phyloP scores from a whole-genome alignment of 2,329 filamentous ascomycete species.

The Venturiaceae sp. region DNA sequence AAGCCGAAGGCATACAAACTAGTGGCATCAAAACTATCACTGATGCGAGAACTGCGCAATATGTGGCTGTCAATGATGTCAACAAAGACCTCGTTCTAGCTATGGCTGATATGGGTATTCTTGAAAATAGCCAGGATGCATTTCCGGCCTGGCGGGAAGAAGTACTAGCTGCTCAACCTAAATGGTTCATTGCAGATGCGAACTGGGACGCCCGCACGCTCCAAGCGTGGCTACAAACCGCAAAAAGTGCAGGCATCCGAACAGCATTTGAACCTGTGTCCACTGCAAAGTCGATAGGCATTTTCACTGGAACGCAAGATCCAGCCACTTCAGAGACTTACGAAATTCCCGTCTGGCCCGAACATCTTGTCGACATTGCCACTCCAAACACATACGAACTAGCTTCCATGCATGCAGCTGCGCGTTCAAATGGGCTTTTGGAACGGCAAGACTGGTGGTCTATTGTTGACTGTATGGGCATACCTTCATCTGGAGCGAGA shows the following conservation, averaged over 20 bases:
- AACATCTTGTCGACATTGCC: conserved; percentile 58
- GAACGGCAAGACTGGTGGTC: conserved; percentile 66
- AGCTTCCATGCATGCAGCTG: conserved; percentile 64
- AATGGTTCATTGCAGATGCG: conserved; percentile 75
- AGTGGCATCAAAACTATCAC: conserved; percentile 40
- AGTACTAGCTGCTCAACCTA: conserved; percentile 53
- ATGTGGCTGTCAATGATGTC: conserved; percentile 78
- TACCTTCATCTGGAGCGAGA: conserved; percentile 46
- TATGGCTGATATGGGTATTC: conserved; percentile 91
- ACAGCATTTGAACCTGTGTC: conserved; percentile 88
- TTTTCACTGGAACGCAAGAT: conserved; percentile 42
- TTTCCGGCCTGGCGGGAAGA: not conserved
- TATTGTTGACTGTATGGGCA: conserved; percentile 68
- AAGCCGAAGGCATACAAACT: conserved; percentile 53
- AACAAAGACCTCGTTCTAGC: conserved; percentile 79
- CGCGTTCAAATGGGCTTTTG: conserved; percentile 57
- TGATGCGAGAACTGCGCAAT: conserved; percentile 70
- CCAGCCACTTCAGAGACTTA: not conserved
- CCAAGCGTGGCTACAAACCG: conserved; percentile 55
- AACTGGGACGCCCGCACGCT: conserved; percentile 70
- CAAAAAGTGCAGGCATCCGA: conserved; percentile 43
- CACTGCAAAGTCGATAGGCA: conserved; percentile 60
- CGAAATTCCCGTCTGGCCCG: conserved; percentile 41
- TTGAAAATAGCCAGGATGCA: conserved; percentile 40
- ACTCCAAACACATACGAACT: conserved; percentile 83